Percentiles rank a stretch among this genome's conserved stretches.
phyloP scores from a whole-genome alignment of 441 rosid genomes.

The Eruca vesicaria region DNA sequence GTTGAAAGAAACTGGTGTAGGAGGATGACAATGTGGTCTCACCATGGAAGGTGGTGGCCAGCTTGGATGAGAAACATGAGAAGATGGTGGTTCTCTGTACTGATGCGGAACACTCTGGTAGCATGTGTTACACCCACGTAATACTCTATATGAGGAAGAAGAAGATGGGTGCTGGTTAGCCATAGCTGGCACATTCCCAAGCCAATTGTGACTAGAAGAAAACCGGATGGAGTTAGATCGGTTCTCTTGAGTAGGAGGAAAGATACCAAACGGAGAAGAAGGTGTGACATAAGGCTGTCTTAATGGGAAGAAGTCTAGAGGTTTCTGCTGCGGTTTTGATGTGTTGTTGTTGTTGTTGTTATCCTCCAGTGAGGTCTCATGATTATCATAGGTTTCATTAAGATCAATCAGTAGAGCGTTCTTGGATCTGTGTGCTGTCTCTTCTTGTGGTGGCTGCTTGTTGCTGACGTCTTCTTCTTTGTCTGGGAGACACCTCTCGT shows the following conservation, averaged over 20 bases:
- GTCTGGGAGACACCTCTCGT: conserved; percentile 30
- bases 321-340: conserved; percentile 29
- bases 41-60: conserved; percentile 43
- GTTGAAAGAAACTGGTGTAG: conserved; percentile 39
- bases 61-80: conserved; percentile 34
- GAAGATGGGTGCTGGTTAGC: conserved; percentile 42
- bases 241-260: conserved; percentile 45
- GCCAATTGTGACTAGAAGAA: conserved; percentile 47
- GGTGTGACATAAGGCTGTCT: conserved; percentile 42
- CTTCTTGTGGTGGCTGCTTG: conserved; percentile 42
- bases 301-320: conserved; percentile 45
- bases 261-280: conserved; percentile 37
- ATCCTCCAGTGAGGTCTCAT: conserved; percentile 43
- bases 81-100: too few species aligned
- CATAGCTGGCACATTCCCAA: conserved; percentile 38
- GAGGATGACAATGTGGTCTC: conserved; percentile 38
- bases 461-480: conserved; percentile 48
- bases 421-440: conserved; percentile 28
- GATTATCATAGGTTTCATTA: conserved; percentile 40
- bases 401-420: conserved; percentile 45
- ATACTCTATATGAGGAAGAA: conserved; percentile 32
- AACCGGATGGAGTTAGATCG: conserved; percentile 41
- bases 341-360: background rate
- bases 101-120: conserved; percentile 46
- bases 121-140: conserved; percentile 35